Evolutionary conservation across 1,139 yeast genomes (phyloP), one percentile per base, ranked within the genome.

Genomic region (Neolecta irregularis): DNA sequence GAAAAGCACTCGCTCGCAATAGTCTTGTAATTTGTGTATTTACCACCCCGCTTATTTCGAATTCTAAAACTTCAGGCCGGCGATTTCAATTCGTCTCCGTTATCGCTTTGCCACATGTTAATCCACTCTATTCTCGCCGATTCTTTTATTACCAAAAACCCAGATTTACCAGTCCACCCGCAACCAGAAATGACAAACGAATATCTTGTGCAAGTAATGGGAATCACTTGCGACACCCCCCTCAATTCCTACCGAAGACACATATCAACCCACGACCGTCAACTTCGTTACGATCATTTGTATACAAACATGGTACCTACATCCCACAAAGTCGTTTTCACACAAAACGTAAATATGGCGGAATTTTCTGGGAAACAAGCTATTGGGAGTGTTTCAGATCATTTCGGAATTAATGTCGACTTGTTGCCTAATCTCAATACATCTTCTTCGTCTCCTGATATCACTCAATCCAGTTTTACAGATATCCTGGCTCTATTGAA

Each of bases 21-120:
- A 77, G 79, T 54, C 75, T 85, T 1, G 88, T 80, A 0, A 66
- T 91, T 32, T 74, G 81, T 36, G 31, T 28, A 28, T 6, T 7
- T 15, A 20, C 20, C 13, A 11, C 22, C 12, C 7, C 7, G 20
- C 22, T 28, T 7, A 28, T 6, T 3, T 12, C 20, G 7, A 12
- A 28, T 2, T 28, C 12, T 28, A 28, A 28, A 13, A 6, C 20
- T 28, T 28, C 4, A 28, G 31, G 94, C 85, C 19, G 99, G 98
- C 1, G 98, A 88, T 56, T 64, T 88, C 52, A 88, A 88, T 54
- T 78, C 92, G 3, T 64, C 72, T 41, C 96, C 96, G 0, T 91
- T 78, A 0, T 74, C 92, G 3, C 62, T 88, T 39, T 67, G 70
- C 40, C 64, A 88, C 33, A 65, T 88, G 42, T 74, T 85, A 5